Conservation (phyloP, 148 eudicot species). For the Tetragonia tetragonoides region DNA sequence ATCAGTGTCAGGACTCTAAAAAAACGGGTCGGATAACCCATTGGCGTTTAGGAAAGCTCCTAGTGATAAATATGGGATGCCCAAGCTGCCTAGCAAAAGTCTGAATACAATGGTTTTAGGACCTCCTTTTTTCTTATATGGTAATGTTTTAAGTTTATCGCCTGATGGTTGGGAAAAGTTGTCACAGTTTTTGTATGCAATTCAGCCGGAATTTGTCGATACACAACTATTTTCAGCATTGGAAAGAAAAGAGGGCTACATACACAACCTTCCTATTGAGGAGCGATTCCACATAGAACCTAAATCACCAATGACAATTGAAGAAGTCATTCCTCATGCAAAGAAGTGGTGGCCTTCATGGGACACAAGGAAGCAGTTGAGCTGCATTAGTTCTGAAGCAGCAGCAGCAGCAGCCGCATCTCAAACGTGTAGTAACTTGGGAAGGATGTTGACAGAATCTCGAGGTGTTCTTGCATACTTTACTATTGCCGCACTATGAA, state of each 20-base stretch:
- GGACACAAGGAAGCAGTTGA: slow-evolving; percentile 81
- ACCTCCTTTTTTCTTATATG: slow-evolving; percentile 87
- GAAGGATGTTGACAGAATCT: slow-evolving; percentile 42
- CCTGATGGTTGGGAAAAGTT: slow-evolving; percentile 66
- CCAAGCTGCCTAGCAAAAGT: slow-evolving; percentile 38
- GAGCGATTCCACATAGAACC: slow-evolving; percentile 54
- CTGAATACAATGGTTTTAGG: slow-evolving; percentile 48
- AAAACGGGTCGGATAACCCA: too few species aligned
- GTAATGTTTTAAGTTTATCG: slow-evolving; percentile 59
- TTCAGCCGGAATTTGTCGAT: slow-evolving; percentile 68
- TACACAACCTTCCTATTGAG: slow-evolving; percentile 78
- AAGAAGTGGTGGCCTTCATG: slow-evolving; percentile 90
- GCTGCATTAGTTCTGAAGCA: slow-evolving; percentile 52
- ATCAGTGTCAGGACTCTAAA: too few species aligned
- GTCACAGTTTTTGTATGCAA: slow-evolving; percentile 64
- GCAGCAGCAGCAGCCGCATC: slow-evolving; percentile 35
- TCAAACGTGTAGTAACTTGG: slow-evolving; percentile 56
- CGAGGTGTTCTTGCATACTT: slow-evolving; percentile 58
- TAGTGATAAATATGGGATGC: slow-evolving; percentile 23
- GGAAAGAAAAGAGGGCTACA: slow-evolving; percentile 77
- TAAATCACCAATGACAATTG: slow-evolving; percentile 67
- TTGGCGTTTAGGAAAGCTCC: slow-evolving; percentile 23
- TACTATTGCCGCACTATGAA: slow-evolving; percentile 53
- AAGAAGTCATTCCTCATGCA: slow-evolving; percentile 63
- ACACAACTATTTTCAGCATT: slow-evolving; percentile 71